Percentiles rank a stretch among this genome's conserved stretches.
Evolutionary conservation across 495 filamentous ascomycete species (phyloP).

Genomic region (Aspergillus heteromorphus): DNA sequence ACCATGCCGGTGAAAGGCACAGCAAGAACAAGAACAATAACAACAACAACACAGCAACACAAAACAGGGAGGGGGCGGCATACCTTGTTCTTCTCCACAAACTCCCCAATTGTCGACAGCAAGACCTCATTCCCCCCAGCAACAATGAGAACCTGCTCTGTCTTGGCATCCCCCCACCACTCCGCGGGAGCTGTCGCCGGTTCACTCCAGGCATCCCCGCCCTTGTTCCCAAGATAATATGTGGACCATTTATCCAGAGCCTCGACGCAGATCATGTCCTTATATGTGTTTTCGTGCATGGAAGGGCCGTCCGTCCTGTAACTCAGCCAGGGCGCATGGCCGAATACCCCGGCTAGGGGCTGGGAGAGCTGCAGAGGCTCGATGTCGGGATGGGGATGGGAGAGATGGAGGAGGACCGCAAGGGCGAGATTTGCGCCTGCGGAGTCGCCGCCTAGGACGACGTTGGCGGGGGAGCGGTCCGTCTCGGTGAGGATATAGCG

Average conservation of each 20-base stretch:
- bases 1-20: neutral
- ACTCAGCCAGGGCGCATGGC: constrained; percentile 52
- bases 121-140: constrained; percentile 54
- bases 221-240: constrained; percentile 43
- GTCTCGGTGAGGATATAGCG: constrained; percentile 44
- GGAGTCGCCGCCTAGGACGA: constrained; percentile 57
- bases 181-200: constrained; percentile 41
- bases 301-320: constrained; percentile 40
- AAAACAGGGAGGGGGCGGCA: constrained; percentile 3
- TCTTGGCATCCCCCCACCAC: constrained; percentile 50
- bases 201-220: constrained; percentile 53
- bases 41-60: neutral
- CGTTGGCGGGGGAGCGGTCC: constrained; percentile 32
- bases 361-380: constrained; percentile 24
- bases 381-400: constrained; percentile 54
- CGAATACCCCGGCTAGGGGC: constrained; percentile 44
- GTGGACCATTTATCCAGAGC: constrained; percentile 35
- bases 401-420: constrained; percentile 51
- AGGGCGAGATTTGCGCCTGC: constrained; percentile 58
- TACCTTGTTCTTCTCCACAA: constrained; percentile 44
- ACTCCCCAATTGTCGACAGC: constrained; percentile 48
- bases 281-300: constrained; percentile 39
- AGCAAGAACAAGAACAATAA: neutral
- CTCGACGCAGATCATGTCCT: constrained; percentile 39
- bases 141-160: constrained; percentile 45